These are phyloP conservation scores for Petasospora rhodanensis DNA, from an alignment of 1,139 yeast genomes.

Conservation along the genomic window DNA sequence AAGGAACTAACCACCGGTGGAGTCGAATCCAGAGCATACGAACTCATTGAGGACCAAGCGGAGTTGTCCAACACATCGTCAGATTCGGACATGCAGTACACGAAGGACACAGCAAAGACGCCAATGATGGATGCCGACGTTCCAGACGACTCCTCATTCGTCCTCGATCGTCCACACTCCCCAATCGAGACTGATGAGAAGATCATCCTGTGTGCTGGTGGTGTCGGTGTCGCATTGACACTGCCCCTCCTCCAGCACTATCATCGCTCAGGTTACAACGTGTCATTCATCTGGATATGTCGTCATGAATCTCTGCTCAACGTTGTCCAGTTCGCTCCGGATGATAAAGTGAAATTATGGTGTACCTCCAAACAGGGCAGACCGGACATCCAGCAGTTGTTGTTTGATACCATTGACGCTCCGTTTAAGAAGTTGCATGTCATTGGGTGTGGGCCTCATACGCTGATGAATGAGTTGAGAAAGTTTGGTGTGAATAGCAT, in stretches of 20 bases:
- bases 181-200: slow-evolving; percentile 15
- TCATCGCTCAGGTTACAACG: slow-evolving; percentile 9
- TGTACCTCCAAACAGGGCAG: slow-evolving; percentile 29
- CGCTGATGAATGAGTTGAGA: slow-evolving; percentile 37
- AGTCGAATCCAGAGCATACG: slow-evolving; percentile 4
- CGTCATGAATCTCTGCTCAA: slow-evolving; percentile 10
- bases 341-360: slow-evolving; percentile 16
- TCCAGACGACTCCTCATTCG: too few species aligned
- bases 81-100: too few species aligned
- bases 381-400: slow-evolving; percentile 36
- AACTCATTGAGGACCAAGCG: slow-evolving; percentile 4
- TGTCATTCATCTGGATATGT: slow-evolving; percentile 21
- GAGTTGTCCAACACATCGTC: too few species aligned
- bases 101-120: too few species aligned
- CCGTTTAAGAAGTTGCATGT: slow-evolving; percentile 37
- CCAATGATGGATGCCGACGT: too few species aligned
- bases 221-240: slow-evolving; percentile 23
- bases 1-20: too few species aligned
- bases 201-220: slow-evolving; percentile 23
- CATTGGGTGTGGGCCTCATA: slow-evolving; percentile 52
- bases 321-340: neutral
- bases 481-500: slow-evolving; percentile 31
- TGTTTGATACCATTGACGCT: slow-evolving; percentile 25
- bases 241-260: slow-evolving; percentile 17
- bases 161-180: too few species aligned